phyloP scores from a whole-genome alignment of 768 basidiomycete species.

The Suillus hirtellus region DNA sequence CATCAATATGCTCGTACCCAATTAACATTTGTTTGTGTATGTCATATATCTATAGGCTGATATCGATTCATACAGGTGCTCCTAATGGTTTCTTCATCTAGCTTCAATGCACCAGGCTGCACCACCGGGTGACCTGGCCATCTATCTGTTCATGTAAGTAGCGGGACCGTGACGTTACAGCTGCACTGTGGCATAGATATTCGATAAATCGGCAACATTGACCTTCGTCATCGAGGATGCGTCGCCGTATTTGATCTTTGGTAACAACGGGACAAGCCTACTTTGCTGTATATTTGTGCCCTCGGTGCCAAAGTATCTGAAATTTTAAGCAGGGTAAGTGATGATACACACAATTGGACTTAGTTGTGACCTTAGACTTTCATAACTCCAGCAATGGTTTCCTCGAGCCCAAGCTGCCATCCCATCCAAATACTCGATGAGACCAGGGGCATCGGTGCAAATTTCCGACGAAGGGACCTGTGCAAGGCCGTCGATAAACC shows the following conservation, averaged over 20 bases:
- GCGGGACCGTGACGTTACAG: neutral
- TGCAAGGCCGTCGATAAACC: constrained; percentile 24
- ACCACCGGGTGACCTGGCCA: too few relatives aligned
- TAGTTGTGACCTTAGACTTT: constrained; percentile 21
- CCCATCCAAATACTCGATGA: constrained; percentile 27
- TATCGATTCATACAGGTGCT: too few relatives aligned
- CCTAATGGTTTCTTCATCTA: too few relatives aligned
- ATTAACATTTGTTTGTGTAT: too few relatives aligned
- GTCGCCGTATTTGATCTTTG: neutral
- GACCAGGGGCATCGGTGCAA: constrained; percentile 19
- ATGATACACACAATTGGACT: neutral
- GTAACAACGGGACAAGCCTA: constrained; percentile 15
- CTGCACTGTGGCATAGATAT: neutral
- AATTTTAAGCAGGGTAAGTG: neutral
- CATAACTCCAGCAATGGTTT: constrained; percentile 33
- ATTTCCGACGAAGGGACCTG: constrained; percentile 29
- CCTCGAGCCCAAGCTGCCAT: constrained; percentile 28
- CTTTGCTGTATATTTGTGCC: constrained; percentile 26
- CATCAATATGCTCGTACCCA: too few relatives aligned
- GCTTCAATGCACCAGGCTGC: neutral
- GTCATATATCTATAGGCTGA: too few relatives aligned
- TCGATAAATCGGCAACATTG: neutral
- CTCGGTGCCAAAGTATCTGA: constrained; percentile 31
- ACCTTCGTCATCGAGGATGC: neutral
- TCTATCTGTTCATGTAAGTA: too few relatives aligned